These are phyloP conservation scores for Fusarium fracticaudum DNA, from an alignment of 2,329 filamentous ascomycete genomes.

Conservation along the genomic window DNA sequence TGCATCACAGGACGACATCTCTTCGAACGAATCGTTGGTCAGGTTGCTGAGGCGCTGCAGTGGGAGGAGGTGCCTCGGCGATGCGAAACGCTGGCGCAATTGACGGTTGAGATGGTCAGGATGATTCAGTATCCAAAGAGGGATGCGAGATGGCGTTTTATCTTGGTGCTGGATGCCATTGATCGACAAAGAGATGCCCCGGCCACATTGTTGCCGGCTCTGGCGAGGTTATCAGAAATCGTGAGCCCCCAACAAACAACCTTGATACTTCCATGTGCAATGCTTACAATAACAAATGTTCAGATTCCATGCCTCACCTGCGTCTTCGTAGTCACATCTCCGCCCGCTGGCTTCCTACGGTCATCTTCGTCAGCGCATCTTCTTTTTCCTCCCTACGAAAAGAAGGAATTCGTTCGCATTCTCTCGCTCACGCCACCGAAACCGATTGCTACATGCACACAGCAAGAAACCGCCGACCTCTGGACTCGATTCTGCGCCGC, in stretches of 20 bases:
- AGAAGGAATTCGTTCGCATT: conserved; percentile 81
- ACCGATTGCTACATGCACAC: conserved; percentile 60
- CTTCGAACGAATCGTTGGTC: conserved; percentile 74
- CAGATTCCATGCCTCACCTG: conserved; percentile 83
- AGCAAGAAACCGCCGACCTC: conserved; percentile 70
- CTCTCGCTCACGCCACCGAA: conserved; percentile 64
- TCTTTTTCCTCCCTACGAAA: conserved; percentile 85
- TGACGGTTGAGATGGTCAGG: conserved; percentile 76
- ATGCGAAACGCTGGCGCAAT: conserved; percentile 83
- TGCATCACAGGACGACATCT: conserved; percentile 83
- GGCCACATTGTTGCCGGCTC: conserved; percentile 79
- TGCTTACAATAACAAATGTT: conserved; percentile 1
- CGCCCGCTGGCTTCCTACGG: conserved; percentile 75
- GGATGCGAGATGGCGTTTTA: conserved; percentile 66
- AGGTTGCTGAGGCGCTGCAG: conserved; percentile 63
- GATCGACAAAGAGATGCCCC: conserved; percentile 85
- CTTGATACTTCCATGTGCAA: conserved; percentile 13
- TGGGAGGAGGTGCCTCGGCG: conserved; percentile 63
- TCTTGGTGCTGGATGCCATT: conserved; percentile 87
- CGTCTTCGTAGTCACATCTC: conserved; percentile 79
- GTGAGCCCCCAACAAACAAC: conserved; percentile 58
- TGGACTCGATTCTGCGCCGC: conserved; percentile 85
- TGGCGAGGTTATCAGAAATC: conserved; percentile 83
- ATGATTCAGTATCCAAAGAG: conserved; percentile 62
- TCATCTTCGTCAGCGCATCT: conserved; percentile 77